Evolutionary conservation across 352 stramenopile species (phyloP).

Genomic region (Phytopythium delawarense): DNA sequence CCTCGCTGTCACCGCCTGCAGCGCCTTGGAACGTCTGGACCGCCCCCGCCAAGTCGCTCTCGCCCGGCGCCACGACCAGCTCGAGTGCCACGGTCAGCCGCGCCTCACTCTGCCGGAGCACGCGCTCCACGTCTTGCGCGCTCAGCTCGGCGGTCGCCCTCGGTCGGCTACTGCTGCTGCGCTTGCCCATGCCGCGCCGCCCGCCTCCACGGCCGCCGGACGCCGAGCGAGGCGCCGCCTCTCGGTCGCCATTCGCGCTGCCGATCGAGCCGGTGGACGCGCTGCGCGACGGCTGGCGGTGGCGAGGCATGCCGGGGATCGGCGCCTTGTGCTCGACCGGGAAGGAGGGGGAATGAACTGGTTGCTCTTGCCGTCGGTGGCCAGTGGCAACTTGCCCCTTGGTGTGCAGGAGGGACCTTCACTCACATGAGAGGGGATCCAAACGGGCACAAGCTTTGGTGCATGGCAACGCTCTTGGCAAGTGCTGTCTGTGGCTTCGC

Average conservation of each 20-base stretch:
- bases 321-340: background rate
- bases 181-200: slow-evolving; percentile 8
- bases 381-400: background rate
- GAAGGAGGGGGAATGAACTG: background rate
- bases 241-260: slow-evolving; percentile 2
- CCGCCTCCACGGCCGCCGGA: background rate
- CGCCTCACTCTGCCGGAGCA: slow-evolving; percentile 19
- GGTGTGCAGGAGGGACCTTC: background rate
- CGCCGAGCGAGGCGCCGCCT: background rate
- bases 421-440: background rate
- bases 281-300: background rate
- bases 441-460: too few species aligned
- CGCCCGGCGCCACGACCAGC: slow-evolving; percentile 8
- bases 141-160: slow-evolving; percentile 11
- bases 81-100: slow-evolving; percentile 24
- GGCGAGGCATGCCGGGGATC: background rate
- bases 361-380: too few species aligned
- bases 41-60: slow-evolving; percentile 4
- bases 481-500: too few species aligned
- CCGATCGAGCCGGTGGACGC: slow-evolving; percentile 7
- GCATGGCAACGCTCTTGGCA: too few species aligned
- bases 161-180: slow-evolving; percentile 7
- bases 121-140: slow-evolving; percentile 22
- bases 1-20: background rate
- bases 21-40: slow-evolving; percentile 7